Evolutionary conservation across 345 rosid species (phyloP), one percentile per base, ranked within the genome.

Genomic region (Ricinus communis): DNA sequence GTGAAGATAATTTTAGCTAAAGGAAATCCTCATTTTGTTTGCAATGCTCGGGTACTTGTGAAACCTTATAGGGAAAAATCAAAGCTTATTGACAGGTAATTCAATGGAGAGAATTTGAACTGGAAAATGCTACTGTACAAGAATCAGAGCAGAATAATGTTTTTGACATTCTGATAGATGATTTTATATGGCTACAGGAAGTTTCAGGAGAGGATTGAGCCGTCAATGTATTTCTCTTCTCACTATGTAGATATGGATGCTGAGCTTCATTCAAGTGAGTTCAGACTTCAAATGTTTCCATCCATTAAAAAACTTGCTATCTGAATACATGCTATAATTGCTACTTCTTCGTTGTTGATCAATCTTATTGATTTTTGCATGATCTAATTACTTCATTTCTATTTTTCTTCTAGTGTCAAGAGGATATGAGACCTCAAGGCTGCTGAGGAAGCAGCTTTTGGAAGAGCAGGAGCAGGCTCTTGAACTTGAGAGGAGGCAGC

Each of bases 11-110:
- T 89, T 52, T 74, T 87, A 75, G 84, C 86, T 0, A 87, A 85
- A 76, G 89, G 91, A 45, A 87, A 89, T 75, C 91, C 93, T 8
- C 93, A 89, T 83, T 89, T 71, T 69, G 87, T 89, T n/a, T 82
- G 91, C 5, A 87, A 86, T 4, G 85, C 91, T 75, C 91, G 91
- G 24, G 89, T 89, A 71, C 85, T 89, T 24, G 93, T 87, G 21
- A 89, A 89, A 69, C 93, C 91, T 49, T 89, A 89, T 81, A 71
- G 87, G 76, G 93, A 89, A 75, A 87, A 84, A 71, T 76, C 89
- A 1, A 89, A 82, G 81, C 82, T 87, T 12, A 27, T 75, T 53
- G 88, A 87, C 70, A 87, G 89, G 93, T 88, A 68, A 76, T 63
- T 51, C 46, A 14, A 1, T 25, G 9, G 18, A 50, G 41, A 7